phyloP scores from a whole-genome alignment of 768 basidiomycete genomes.

The Tulasnella calospora region DNA sequence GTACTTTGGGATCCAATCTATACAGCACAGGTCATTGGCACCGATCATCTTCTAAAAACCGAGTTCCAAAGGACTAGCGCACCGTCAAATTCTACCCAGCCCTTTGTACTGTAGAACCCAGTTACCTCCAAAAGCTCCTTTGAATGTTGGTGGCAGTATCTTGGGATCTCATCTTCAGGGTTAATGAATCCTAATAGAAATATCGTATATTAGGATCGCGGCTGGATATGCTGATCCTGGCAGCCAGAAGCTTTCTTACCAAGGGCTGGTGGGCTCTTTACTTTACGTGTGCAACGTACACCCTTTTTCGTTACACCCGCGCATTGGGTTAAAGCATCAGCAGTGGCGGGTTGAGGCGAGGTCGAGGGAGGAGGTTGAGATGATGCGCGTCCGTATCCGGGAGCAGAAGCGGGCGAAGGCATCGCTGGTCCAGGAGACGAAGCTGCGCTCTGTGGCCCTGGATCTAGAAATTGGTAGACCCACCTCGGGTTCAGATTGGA shows the following conservation, averaged over 20 bases:
- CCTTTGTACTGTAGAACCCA: constrained; percentile 51
- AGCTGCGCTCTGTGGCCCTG: background rate
- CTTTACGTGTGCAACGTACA: constrained; percentile 56
- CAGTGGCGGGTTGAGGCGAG: constrained; percentile 29
- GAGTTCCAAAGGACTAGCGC: constrained; percentile 29
- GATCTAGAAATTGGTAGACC: background rate
- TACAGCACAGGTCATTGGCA: background rate
- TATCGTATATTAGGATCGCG: background rate
- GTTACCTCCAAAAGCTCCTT: constrained; percentile 49
- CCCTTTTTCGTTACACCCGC: constrained; percentile 55
- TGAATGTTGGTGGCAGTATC: constrained; percentile 47
- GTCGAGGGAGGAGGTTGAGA: constrained; percentile 27
- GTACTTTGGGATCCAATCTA: constrained; percentile 69
- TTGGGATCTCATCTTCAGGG: constrained; percentile 28
- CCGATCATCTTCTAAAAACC: background rate
- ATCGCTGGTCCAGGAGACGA: background rate
- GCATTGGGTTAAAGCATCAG: constrained; percentile 46
- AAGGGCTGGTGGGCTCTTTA: constrained; percentile 45
- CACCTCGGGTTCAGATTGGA: background rate
- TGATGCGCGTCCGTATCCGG: constrained; percentile 28
- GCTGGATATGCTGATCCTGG: background rate
- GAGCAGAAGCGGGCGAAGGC: constrained; percentile 18
- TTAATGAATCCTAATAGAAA: background rate
- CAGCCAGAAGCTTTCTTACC: background rate
- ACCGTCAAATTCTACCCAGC: constrained; percentile 60